Percentiles rank a stretch among this genome's conserved stretches.
Evolutionary conservation across 495 filamentous ascomycete genomes (phyloP).

Genomic region (Penicillium turbatum): DNA sequence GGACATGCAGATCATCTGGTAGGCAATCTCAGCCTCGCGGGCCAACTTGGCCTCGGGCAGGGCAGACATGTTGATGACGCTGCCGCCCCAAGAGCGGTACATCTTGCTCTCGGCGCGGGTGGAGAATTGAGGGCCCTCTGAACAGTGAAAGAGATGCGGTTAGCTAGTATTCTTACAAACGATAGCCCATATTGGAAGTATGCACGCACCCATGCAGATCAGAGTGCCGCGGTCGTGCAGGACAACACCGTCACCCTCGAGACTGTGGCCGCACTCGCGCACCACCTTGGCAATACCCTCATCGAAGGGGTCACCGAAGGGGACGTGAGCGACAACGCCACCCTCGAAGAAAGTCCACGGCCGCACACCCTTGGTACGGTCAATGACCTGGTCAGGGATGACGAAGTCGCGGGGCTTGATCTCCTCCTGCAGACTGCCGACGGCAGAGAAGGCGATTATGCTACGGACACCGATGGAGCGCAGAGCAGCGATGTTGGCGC

Average conservation of each 20-base stretch:
- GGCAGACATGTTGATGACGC: conserved; percentile 94
- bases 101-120: conserved; percentile 94
- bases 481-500: conserved; percentile 93
- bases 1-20: conserved; percentile 98
- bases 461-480: conserved; percentile 82
- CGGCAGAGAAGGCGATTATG: conserved; percentile 91
- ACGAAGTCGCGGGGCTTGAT: conserved; percentile 96
- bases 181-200: conserved; percentile 8
- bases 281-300: conserved; percentile 68
- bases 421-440: conserved; percentile 85
- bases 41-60: conserved; percentile 97
- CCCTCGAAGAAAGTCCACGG: conserved; percentile 96
- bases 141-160: conserved; percentile 2
- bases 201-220: conserved; percentile 77
- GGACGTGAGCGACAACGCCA: conserved; percentile 89
- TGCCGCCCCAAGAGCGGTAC: conserved; percentile 88
- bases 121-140: conserved; percentile 92
- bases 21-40: conserved; percentile 90
- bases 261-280: conserved; percentile 61
- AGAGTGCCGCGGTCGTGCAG: conserved; percentile 76
- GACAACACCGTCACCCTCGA: conserved; percentile 72
- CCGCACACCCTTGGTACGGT: conserved; percentile 90
- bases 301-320: conserved; percentile 95
- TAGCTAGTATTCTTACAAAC: background rate
- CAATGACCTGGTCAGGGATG: conserved; percentile 92